Evolutionary conservation across 768 basidiomycete species (phyloP), one percentile per base, ranked within the genome.

Genomic region (Mycena epipterygia): DNA sequence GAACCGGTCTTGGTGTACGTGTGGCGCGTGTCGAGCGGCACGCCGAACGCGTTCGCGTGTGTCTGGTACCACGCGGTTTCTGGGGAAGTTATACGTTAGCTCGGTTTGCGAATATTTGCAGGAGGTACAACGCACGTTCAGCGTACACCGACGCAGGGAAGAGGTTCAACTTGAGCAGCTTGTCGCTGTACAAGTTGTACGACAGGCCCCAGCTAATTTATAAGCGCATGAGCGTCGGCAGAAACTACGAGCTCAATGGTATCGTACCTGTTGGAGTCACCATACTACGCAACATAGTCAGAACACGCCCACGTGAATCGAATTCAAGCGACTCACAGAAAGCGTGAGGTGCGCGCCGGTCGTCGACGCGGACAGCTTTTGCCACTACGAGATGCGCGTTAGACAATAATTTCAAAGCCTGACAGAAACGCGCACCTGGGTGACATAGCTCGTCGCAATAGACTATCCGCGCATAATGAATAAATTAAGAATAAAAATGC

Each of bases 101-200:
- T n/a, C n/a, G n/a, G n/a, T n/a, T n/a, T n/a, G n/a, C n/a, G n/a
- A n/a, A n/a, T n/a, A n/a, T n/a, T n/a, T n/a, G n/a, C n/a, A n/a
- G n/a, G n/a, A n/a, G n/a, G n/a, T n/a, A n/a, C 19, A n/a, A 75
- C 84, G 78, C 73, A 85, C 86, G 88, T 81, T 85, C 84, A 29
- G 80, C 71, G 74, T 87, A 89, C 14, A 89, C 75, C 16, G 82
- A 84, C 9, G 74, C 53, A 5, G 87, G 87, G 79, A 92, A 88
- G 21, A 92, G 76, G 53, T 86, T 84, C 25, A 88, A 83, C 41
- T 84, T 84, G 55, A 92, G 78, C 44, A 92, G 79, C 75, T 84
- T 87, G 75, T 91, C 91, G 13, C 85, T 88, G 64, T 84, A 91
- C 56, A 93, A 74, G 79, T 92, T 91, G 79, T 93, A 92, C 14